Base-by-base conservation (phyloP, 331 rosid species). In the Malus hybrid region DNA sequence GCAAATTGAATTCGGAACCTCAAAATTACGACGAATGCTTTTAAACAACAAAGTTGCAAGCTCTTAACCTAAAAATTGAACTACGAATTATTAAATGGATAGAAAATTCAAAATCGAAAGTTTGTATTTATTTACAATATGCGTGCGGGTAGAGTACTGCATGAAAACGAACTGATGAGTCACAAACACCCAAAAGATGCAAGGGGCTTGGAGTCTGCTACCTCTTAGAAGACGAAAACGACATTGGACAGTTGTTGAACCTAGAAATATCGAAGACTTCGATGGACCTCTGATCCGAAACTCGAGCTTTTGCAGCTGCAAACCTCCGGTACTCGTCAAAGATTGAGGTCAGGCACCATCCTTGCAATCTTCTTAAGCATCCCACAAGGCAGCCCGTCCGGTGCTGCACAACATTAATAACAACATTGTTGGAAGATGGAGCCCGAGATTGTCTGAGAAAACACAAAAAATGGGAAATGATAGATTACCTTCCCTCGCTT, bases 311-410 rank as follows among this genome's bases (percentile, higher is more conserved):
- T 63, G 91, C 86, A 18, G 88, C 96, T 39, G 96, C 96, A 80
- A 90, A 90, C 76, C 93, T 88, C 77, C 86, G 91, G 76, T 88
- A 88, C 73, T 88, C 91, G 6, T 90, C 93, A 15, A 88, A 90
- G 68, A 90, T 70, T 32, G 96, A 90, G 29, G 93, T 83, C 22
- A 90, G 81, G 75, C 93, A 90, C 96, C 96, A 90, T 62, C 84
- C 84, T 80, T 90, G 96, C 88, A 90, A 71, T 72, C 91, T 84
- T 85, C 96, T 83, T 24, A 88, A 65, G 87, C 96, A 90, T 78
- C 96, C 93, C 53, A 88, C 93, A 5, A 88, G 84, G 74, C 96
- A 90, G 30, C 93, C 93, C 16, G 96, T 90, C 56, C 93, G 91
- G 74, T 90, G 96, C 93, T 88, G 90, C 79, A 70, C 79, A 70